phyloP scores from a whole-genome alignment of 78 protist genomes.

The Reticulomyxa filosa region DNA sequence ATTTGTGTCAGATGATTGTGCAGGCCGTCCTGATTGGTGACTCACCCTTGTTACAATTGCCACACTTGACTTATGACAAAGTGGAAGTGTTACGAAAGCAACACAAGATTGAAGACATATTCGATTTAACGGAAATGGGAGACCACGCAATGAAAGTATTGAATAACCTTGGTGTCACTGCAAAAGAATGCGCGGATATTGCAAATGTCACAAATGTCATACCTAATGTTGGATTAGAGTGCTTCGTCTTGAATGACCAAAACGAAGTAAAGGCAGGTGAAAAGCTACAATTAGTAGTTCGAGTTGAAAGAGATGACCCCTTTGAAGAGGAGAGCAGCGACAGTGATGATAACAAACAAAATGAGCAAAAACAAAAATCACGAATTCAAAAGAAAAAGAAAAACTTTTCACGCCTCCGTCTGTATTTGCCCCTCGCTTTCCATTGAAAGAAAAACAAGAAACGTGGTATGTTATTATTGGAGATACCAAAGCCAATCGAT shows the following conservation, averaged over 20 bases:
- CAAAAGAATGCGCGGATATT: slow-evolving; percentile 17
- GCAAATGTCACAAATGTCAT: slow-evolving; percentile 38
- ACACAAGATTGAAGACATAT: slow-evolving; percentile 26
- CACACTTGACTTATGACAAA: slow-evolving; percentile 60
- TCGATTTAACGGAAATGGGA: slow-evolving; percentile 66
- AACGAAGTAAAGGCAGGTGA: slow-evolving; percentile 19
- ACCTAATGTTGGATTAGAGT: slow-evolving; percentile 32
- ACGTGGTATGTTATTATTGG: not conserved
- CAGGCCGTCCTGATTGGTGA: slow-evolving; percentile 50
- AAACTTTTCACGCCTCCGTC: not conserved
- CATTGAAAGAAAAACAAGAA: not conserved
- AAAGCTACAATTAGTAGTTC: slow-evolving; percentile 20
- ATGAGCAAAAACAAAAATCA: slow-evolving; percentile 29
- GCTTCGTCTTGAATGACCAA: slow-evolving; percentile 27
- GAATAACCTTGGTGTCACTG: slow-evolving; percentile 23
- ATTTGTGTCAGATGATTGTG: slow-evolving; percentile 67
- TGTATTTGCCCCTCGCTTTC: not conserved
- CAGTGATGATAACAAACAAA: slow-evolving; percentile 41
- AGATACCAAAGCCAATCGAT: not conserved
- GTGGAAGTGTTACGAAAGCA: slow-evolving; percentile 15
- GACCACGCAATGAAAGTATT: slow-evolving; percentile 41
- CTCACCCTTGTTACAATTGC: slow-evolving; percentile 45
- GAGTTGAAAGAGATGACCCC: slow-evolving; percentile 40
- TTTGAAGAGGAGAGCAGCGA: slow-evolving; percentile 14
- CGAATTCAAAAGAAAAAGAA: slow-evolving; percentile 58